These are phyloP conservation scores for Paxillus involutus DNA, from an alignment of 768 basidiomycete genomes.

Conservation along the genomic window DNA sequence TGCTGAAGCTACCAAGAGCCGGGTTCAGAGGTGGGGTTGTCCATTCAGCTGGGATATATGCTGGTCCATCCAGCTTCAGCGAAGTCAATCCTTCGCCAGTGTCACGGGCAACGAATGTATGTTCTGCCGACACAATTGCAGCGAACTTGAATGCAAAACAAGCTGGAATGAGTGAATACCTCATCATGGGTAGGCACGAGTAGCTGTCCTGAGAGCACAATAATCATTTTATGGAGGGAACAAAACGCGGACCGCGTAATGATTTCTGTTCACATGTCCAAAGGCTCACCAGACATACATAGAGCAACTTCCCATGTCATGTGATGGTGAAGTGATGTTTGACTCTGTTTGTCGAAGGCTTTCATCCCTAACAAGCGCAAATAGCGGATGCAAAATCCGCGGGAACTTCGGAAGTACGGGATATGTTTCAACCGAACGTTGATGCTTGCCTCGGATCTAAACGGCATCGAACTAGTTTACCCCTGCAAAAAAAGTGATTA, in stretches of 20 bases:
- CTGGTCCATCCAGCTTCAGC: constrained; percentile 40
- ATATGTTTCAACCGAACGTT: no score
- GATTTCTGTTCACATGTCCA: not conserved
- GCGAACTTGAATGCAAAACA: not conserved
- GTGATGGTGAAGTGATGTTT: not conserved
- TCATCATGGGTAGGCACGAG: constrained; percentile 7
- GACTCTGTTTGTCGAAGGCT: constrained; percentile 1
- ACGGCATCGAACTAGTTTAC: not conserved
- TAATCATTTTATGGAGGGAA: not conserved
- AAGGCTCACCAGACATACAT: constrained; percentile 15
- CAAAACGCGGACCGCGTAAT: constrained; percentile 2
- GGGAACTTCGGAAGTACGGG: no score
- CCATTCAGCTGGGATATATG: constrained; percentile 39
- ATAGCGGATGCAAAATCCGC: not conserved
- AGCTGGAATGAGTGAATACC: not conserved
- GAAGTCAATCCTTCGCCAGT: constrained; percentile 1
- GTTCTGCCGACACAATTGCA: constrained; percentile 7
- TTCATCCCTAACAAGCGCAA: constrained; percentile 4
- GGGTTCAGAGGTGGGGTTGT: constrained; percentile 46
- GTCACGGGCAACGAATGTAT: constrained; percentile 8
- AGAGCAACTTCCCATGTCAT: not conserved
- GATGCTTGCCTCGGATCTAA: no score
- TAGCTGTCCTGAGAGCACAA: not conserved
- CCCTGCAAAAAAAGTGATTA: not conserved
- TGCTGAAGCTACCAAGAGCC: constrained; percentile 51